phyloP scores from a whole-genome alignment of 1,284 basidiomycete genomes.

The Leccinum pachyderme region DNA sequence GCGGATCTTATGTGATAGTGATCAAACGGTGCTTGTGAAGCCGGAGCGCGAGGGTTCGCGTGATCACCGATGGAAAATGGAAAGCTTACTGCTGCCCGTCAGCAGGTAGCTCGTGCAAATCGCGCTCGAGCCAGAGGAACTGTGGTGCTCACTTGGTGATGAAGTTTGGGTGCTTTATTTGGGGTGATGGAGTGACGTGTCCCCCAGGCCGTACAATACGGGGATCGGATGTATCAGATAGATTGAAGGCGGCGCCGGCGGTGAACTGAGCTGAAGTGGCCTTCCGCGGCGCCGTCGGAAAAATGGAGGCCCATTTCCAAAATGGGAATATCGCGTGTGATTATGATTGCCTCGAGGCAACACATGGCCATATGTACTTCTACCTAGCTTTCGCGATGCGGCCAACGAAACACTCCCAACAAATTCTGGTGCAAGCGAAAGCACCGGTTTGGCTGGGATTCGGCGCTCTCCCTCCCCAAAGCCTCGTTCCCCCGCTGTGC shows the following conservation, averaged over 20 bases:
- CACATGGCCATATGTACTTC: background rate
- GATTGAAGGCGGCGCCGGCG: background rate
- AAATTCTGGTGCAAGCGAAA: conserved; percentile 13
- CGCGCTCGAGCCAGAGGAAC: background rate
- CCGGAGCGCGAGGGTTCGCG: conserved; percentile 21
- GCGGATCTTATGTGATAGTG: conserved; percentile 60
- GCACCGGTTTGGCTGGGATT: conserved; percentile 21
- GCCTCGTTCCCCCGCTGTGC: conserved; percentile 26
- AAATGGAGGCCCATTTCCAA: background rate
- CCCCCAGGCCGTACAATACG: background rate
- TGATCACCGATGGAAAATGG: conserved; percentile 41
- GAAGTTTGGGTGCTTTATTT: background rate
- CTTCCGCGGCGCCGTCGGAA: background rate
- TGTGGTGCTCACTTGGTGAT: no score
- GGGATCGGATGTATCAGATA: background rate
- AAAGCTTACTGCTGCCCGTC: conserved; percentile 54
- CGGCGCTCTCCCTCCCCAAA: conserved; percentile 17
- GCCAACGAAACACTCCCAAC: conserved; percentile 7
- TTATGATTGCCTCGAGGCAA: conserved; percentile 28
- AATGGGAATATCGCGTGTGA: background rate
- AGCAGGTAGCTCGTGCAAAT: conserved; percentile 49
- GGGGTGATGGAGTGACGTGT: background rate
- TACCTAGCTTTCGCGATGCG: conserved; percentile 4
- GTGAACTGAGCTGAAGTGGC: background rate
- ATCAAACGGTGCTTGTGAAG: conserved; percentile 69